Percentiles rank a stretch among this genome's conserved stretches.
These are phyloP conservation scores for Cordyceps tenuipes DNA, from an alignment of 2,329 filamentous ascomycete genomes.

Conservation along the genomic window DNA sequence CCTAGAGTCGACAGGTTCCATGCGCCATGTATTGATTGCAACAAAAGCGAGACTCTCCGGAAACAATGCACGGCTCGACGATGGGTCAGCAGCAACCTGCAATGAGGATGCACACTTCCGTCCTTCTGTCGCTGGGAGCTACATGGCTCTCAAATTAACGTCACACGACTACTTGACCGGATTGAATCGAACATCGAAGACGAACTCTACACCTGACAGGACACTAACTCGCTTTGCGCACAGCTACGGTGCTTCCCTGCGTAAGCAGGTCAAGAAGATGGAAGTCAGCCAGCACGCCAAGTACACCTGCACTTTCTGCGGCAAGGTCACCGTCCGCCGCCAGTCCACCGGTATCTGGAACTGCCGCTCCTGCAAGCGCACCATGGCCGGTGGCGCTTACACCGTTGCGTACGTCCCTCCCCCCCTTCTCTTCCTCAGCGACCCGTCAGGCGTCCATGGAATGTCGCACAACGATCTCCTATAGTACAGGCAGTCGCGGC, in stretches of 20 bases:
- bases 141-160: background rate
- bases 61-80: background rate
- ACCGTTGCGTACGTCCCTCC: constrained; percentile 75
- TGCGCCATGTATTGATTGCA: background rate
- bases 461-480: background rate
- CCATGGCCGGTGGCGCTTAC: constrained; percentile 68
- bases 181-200: background rate
- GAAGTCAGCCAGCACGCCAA: constrained; percentile 98
- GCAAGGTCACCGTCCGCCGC: constrained; percentile 90
- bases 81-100: too few species aligned
- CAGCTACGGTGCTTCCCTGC: constrained; percentile 97
- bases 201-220: background rate
- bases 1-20: background rate
- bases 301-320: constrained; percentile 98
- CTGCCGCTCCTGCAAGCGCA: constrained; percentile 94
- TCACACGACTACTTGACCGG: background rate
- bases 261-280: constrained; percentile 97
- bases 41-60: background rate
- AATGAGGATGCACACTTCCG: background rate
- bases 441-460: too few species aligned
- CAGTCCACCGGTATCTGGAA: constrained; percentile 92
- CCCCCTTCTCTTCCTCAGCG: background rate
- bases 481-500: background rate
- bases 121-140: background rate
- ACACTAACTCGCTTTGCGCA: constrained; percentile 20